phyloP scores from a whole-genome alignment of 148 eudicot genomes.

The Camellia japonica region DNA sequence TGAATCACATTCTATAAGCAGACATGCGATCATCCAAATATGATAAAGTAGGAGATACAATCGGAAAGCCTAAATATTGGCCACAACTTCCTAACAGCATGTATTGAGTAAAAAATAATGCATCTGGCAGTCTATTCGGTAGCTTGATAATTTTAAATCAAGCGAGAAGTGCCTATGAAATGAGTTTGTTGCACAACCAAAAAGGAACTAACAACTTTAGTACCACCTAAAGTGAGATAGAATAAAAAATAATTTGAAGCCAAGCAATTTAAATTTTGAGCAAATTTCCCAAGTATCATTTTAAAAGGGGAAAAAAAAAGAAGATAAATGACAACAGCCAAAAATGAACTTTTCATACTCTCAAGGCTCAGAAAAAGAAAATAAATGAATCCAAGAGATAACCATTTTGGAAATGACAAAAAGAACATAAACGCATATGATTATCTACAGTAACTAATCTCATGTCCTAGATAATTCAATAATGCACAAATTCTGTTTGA shows the following conservation, averaged over 20 bases:
- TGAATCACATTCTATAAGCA: not conserved
- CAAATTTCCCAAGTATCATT: not conserved
- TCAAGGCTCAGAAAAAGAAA: not conserved
- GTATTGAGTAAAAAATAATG: not conserved
- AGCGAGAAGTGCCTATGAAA: not conserved
- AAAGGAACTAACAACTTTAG: not conserved
- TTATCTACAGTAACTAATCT: not conserved
- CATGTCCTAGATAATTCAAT: not conserved
- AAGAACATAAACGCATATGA: not conserved
- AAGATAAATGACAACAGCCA: no score
- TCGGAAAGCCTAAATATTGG: not conserved
- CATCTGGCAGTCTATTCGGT: not conserved
- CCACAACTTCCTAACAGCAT: not conserved
- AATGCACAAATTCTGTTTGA: not conserved
- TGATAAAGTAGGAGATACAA: not conserved
- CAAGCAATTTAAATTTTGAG: not conserved
- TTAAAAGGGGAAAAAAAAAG: not conserved
- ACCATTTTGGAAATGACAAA: not conserved
- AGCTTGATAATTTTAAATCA: not conserved
- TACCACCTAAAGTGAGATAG: not conserved
- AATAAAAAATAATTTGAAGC: not conserved
- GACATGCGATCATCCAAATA: not conserved
- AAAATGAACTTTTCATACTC: not conserved
- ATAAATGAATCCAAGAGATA: not conserved
- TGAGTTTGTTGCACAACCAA: constrained; percentile 1